Evolutionary conservation across 306 rosid genomes (phyloP).

Genomic region (Aeschynomene evenia): DNA sequence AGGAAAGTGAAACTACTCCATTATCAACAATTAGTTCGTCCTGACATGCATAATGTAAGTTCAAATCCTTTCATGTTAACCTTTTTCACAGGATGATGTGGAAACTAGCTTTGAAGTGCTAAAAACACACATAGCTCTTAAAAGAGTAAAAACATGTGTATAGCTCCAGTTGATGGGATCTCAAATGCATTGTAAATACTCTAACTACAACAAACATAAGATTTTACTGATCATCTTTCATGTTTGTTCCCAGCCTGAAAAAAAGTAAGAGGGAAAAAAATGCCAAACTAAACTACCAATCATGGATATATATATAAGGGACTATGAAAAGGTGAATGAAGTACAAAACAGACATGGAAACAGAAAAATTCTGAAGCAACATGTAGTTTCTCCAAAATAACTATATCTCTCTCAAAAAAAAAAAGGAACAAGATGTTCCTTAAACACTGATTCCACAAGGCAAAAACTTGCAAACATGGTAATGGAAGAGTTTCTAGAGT

Average conservation of each 20-base stretch:
- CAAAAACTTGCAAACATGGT: background rate
- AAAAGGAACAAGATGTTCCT: background rate
- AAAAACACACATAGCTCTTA: background rate
- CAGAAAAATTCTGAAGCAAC: background rate
- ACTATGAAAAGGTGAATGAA: background rate
- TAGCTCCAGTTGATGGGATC: background rate
- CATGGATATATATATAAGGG: background rate
- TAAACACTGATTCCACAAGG: background rate
- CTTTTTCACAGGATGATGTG: background rate
- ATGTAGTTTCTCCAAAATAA: background rate
- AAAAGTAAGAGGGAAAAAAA: background rate
- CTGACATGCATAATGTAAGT: background rate
- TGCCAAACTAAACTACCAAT: background rate
- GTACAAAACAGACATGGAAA: background rate
- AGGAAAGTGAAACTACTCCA: background rate
- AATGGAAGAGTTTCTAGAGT: background rate
- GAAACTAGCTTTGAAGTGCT: background rate
- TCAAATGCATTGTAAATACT: background rate
- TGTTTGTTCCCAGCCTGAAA: background rate
- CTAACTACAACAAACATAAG: background rate
- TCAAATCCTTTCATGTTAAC: conserved; percentile 11
- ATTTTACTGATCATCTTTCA: background rate
- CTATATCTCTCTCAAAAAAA: background rate
- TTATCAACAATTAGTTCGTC: background rate
- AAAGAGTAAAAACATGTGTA: background rate